Conservation (phyloP, 768 basidiomycete genomes). For the Lentinula lateritia region DNA sequence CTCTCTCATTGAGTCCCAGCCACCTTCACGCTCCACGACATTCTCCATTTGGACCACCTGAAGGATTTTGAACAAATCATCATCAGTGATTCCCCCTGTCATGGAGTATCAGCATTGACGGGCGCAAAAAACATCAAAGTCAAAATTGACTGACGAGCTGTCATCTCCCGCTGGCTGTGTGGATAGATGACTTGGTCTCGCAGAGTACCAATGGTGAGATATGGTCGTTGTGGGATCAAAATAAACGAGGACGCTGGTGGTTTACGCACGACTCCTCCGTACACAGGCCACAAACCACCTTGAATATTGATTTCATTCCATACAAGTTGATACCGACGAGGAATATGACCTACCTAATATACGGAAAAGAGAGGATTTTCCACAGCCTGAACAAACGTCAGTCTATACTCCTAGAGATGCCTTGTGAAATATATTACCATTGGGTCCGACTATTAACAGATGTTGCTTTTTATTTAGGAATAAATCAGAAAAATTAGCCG, state of each 20-base stretch:
- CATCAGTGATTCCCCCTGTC: slow-evolving; percentile 67
- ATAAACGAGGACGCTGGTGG: slow-evolving; percentile 87
- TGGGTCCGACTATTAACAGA: slow-evolving; percentile 89
- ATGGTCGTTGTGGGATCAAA: slow-evolving; percentile 93
- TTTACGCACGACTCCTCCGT: slow-evolving; percentile 77
- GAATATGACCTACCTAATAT: slow-evolving; percentile 50
- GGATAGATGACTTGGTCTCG: slow-evolving; percentile 98
- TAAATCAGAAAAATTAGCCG: neutral
- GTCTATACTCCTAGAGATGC: neutral
- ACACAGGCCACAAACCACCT: slow-evolving; percentile 88
- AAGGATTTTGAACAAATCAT: slow-evolving; percentile 66
- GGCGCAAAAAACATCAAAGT: neutral
- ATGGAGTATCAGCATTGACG: neutral
- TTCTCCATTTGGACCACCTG: slow-evolving; percentile 76
- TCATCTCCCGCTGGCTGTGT: slow-evolving; percentile 78
- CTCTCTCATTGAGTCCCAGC: slow-evolving; percentile 85
- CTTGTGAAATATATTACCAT: slow-evolving; percentile 44
- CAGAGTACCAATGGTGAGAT: slow-evolving; percentile 88
- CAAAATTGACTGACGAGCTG: slow-evolving; percentile 45
- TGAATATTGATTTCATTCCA: neutral
- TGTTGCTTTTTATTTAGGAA: slow-evolving; percentile 66
- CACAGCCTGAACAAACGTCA: slow-evolving; percentile 49
- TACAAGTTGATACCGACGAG: neutral
- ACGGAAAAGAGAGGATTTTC: slow-evolving; percentile 91
- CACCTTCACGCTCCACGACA: slow-evolving; percentile 93